Percentiles rank a stretch among this genome's conserved stretches.
These are phyloP conservation scores for Fagopyrum homotropicum DNA, from an alignment of 148 eudicot genomes.

Conservation along the genomic window DNA sequence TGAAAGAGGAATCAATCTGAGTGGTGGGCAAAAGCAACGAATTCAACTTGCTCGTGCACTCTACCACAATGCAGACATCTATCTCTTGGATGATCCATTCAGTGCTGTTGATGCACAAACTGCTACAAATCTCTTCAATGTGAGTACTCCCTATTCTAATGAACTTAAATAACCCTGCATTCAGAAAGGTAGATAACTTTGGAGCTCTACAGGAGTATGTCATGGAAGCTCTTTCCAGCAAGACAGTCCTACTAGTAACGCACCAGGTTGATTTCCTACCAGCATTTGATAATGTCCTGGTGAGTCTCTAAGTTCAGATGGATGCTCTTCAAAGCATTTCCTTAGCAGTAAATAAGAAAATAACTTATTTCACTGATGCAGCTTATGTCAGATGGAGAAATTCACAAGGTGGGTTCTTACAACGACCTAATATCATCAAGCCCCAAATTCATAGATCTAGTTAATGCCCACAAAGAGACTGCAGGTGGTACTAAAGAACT, in stretches of 20 bases:
- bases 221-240: conserved; percentile 63
- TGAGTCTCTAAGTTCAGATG: conserved; percentile 24
- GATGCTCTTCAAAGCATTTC: no score
- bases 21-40: conserved; percentile 87
- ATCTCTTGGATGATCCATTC: conserved; percentile 86
- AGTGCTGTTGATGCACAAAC: conserved; percentile 96
- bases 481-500: conserved; percentile 51
- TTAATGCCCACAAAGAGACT: conserved; percentile 85
- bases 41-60: conserved; percentile 89
- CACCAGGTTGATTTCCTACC: conserved; percentile 97
- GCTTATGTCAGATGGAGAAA: conserved; percentile 83
- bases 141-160: conserved; percentile 14
- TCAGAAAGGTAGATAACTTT: no score
- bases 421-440: conserved; percentile 49
- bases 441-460: conserved; percentile 61
- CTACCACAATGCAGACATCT: conserved; percentile 70
- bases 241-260: conserved; percentile 79
- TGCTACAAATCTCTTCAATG: conserved; percentile 68
- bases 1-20: conserved; percentile 81
- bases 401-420: conserved; percentile 56
- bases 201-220: conserved; percentile 57
- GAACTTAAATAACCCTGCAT: not conserved
- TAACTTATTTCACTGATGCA: conserved; percentile 18
- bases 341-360: no score
- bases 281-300: conserved; percentile 70